phyloP scores from a whole-genome alignment of 352 stramenopile species.

The Phytophthora pluvialis region DNA sequence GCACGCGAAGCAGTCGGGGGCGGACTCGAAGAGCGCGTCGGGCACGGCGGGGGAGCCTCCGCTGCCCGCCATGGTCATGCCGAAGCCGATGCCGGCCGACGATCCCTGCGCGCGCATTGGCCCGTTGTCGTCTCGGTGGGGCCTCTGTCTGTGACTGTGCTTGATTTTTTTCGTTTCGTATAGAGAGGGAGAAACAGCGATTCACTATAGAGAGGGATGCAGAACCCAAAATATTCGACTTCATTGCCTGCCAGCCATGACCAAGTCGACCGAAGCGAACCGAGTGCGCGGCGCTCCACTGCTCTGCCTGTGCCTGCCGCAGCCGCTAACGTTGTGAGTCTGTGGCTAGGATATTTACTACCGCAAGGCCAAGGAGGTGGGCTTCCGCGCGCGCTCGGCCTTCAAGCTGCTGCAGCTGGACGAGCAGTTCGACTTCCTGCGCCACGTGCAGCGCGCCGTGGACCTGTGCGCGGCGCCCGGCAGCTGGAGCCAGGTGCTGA shows the following conservation, averaged over 20 bases:
- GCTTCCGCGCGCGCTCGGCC: slow-evolving; percentile 96
- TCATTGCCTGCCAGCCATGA: slow-evolving; percentile 32
- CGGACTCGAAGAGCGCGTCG: slow-evolving; percentile 61
- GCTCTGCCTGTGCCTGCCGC: neutral
- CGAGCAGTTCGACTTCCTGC: slow-evolving; percentile 97
- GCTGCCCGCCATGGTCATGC: slow-evolving; percentile 27
- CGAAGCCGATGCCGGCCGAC: slow-evolving; percentile 29
- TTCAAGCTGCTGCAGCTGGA: slow-evolving; percentile 99
- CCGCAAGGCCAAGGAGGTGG: slow-evolving; percentile 94
- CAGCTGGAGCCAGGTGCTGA: slow-evolving; percentile 98
- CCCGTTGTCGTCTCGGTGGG: slow-evolving; percentile 4
- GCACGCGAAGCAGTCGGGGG: slow-evolving; percentile 76
- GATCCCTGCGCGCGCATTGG: slow-evolving; percentile 32
- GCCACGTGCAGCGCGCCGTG: slow-evolving; percentile 92
- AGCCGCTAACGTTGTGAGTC: slow-evolving; percentile 2
- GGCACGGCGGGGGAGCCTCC: slow-evolving; percentile 35
- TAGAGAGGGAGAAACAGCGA: slow-evolving; percentile 10
- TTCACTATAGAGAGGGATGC: slow-evolving; percentile 16
- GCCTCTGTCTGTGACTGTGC: slow-evolving; percentile 1
- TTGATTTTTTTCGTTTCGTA: slow-evolving; percentile 25
- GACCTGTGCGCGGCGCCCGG: slow-evolving; percentile 98
- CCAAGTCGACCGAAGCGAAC: slow-evolving; percentile 67
- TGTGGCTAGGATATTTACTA: slow-evolving; percentile 88
- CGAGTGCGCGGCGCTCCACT: slow-evolving; percentile 39
- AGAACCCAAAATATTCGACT: slow-evolving; percentile 6